Percentiles rank a stretch among this genome's conserved stretches.
phyloP scores from a whole-genome alignment of 768 basidiomycete genomes.

The Amanita muscaria region DNA sequence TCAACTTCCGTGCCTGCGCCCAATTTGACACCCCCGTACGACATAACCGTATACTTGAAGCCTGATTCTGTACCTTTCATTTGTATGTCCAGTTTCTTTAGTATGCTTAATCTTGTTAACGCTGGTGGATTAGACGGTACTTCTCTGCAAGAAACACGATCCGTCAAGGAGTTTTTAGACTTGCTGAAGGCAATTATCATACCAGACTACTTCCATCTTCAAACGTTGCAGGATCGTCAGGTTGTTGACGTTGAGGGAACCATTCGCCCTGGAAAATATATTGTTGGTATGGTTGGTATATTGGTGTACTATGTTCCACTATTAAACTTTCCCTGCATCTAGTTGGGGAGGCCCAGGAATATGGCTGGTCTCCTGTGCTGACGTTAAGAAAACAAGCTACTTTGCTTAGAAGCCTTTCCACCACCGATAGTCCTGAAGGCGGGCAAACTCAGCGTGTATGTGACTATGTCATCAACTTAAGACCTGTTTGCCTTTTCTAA shows the following conservation, averaged over 20 bases:
- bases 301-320: conserved; percentile 1
- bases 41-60: conserved; percentile 4
- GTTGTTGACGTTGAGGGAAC: conserved; percentile 5
- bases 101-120: neutral
- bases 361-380: neutral
- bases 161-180: conserved; percentile 6
- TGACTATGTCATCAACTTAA: too few relatives aligned
- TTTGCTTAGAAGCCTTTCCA: neutral
- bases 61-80: neutral
- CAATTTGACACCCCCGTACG: neutral
- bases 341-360: conserved; percentile 3
- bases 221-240: conserved; percentile 3
- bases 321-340: neutral
- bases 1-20: conserved; percentile 6
- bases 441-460: neutral
- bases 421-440: neutral
- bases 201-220: conserved; percentile 6
- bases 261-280: conserved; percentile 5
- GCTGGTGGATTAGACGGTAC: conserved; percentile 4
- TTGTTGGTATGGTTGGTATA: conserved; percentile 5
- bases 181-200: conserved; percentile 7
- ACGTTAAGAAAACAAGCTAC: neutral
- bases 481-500: neutral
- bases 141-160: conserved; percentile 6
- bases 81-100: conserved; percentile 6